These are phyloP conservation scores for Uronychia setigera DNA, from an alignment of 73 alveolate species.

Conservation along the genomic window DNA sequence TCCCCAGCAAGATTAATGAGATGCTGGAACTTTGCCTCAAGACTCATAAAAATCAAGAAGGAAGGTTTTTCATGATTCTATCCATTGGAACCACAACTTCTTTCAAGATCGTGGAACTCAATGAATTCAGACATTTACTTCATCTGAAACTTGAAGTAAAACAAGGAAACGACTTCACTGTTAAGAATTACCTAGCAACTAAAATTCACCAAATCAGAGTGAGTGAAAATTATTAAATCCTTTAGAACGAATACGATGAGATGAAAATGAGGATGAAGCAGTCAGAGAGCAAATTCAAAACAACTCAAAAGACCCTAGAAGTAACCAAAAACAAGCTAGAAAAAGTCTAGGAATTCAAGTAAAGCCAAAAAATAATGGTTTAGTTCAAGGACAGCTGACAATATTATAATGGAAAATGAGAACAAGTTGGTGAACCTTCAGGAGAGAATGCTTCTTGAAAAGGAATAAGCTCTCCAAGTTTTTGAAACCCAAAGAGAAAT, in stretches of 20 bases:
- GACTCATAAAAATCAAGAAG: not conserved
- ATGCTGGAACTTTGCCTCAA: not conserved
- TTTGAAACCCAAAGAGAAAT: not conserved
- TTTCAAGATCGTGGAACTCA: not conserved
- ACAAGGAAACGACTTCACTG: not conserved
- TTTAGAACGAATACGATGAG: not conserved
- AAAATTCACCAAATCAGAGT: not conserved
- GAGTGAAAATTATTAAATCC: not conserved
- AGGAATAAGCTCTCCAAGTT: not conserved
- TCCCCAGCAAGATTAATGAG: not conserved
- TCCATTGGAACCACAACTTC: not conserved
- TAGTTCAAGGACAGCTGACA: not conserved
- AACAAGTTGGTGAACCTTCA: not conserved
- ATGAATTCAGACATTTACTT: not conserved
- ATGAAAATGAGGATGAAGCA: not conserved
- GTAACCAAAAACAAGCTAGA: not conserved
- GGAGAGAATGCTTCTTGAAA: not conserved
- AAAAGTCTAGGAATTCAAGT: not conserved
- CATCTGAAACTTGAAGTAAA: not conserved
- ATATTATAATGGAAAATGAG: not conserved
- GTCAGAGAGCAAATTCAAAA: not conserved
- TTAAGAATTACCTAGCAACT: not conserved
- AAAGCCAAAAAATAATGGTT: not conserved
- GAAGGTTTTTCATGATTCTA: not conserved
- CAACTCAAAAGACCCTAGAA: not conserved